These are phyloP conservation scores for Zopfia rhizophila DNA, from an alignment of 2,329 filamentous ascomycete genomes.

Conservation along the genomic window DNA sequence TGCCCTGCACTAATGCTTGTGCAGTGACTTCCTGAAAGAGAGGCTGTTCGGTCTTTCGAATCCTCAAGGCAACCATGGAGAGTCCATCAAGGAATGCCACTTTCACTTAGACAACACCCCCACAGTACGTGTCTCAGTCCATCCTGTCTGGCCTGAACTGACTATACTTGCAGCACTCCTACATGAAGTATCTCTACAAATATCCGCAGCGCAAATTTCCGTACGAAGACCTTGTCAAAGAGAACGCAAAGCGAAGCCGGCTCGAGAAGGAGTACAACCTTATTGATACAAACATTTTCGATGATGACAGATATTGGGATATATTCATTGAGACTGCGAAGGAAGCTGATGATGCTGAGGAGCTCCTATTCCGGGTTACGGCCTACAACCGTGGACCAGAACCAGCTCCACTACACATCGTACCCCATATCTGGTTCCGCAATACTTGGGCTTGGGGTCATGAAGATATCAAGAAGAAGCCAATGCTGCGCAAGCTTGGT, in stretches of 20 bases:
- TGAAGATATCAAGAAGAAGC: slow-evolving; percentile 79
- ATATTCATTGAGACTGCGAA: slow-evolving; percentile 97
- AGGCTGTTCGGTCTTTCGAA: slow-evolving; percentile 95
- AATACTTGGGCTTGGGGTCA: slow-evolving; percentile 98
- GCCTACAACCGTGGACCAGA: slow-evolving; percentile 96
- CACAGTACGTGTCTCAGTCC: slow-evolving; percentile 59
- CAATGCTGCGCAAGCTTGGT: slow-evolving; percentile 74
- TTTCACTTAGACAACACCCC: slow-evolving; percentile 97
- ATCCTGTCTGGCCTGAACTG: slow-evolving; percentile 41
- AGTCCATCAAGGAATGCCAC: slow-evolving; percentile 95
- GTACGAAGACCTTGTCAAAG: slow-evolving; percentile 85
- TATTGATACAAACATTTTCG: slow-evolving; percentile 86
- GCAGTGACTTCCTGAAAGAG: slow-evolving; percentile 91
- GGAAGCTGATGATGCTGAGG: slow-evolving; percentile 89
- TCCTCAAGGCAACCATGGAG: slow-evolving; percentile 95
- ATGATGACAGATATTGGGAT: slow-evolving; percentile 94
- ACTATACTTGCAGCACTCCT: slow-evolving; percentile 75
- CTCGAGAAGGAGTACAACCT: slow-evolving; percentile 91
- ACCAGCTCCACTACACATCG: slow-evolving; percentile 88
- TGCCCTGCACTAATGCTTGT: slow-evolving; percentile 51
- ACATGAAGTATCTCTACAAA: slow-evolving; percentile 99
- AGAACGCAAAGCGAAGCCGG: slow-evolving; percentile 81
- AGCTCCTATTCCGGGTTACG: slow-evolving; percentile 92
- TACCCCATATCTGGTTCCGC: slow-evolving; percentile 95
- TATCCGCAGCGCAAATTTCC: slow-evolving; percentile 93